Evolutionary conservation across 306 rosid genomes (phyloP), one percentile per base, ranked within the genome.

Genomic region (Acacia confusa): DNA sequence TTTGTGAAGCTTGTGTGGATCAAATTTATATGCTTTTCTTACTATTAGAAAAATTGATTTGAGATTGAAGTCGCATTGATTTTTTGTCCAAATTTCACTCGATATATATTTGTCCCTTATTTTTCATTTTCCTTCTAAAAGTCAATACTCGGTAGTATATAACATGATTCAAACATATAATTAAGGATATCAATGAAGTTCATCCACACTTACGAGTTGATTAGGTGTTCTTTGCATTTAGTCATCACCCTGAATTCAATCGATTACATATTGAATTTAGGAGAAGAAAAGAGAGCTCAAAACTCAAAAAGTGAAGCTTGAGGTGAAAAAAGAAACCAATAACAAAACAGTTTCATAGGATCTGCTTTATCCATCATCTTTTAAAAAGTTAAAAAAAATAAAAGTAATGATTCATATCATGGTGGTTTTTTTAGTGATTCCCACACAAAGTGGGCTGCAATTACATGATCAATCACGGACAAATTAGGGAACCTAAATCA

Each of bases 301-400:
- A 34, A 10, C 10, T 9, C 47, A 19, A 36, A 36, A 67, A 34
- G 47, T 34, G 47, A 36, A 36, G 3, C 7, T 36, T 0, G 47
- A 67, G 70, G 70, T 65, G 44, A 19, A 19, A 19, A 36, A 67
- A 20, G 47, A 67, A 67, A 20, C 72, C 72, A 67, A 67, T 67
- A 13, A 19, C 47, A 36, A 10, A 2, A 45, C 45, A 34, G 72
- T 41, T 67, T 34, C 72, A 67, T 67, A 47, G 47, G 43, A 34
- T 34, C 8, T 8, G 5, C 72, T 67, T 67, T 67, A 57, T 53
- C n/a, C 11, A 34, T 19, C 45, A 67, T 17, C 45, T 66, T 36
- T 36, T 67, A 34, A 67, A 67, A 67, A 36, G 70, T 65, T 5
- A 0, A 1, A 52, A 52, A 17, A 19, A 53, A 50, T 50, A 19